Base-by-base conservation (phyloP, 2,329 filamentous ascomycete genomes). In the Fonsecaea nubica region DNA sequence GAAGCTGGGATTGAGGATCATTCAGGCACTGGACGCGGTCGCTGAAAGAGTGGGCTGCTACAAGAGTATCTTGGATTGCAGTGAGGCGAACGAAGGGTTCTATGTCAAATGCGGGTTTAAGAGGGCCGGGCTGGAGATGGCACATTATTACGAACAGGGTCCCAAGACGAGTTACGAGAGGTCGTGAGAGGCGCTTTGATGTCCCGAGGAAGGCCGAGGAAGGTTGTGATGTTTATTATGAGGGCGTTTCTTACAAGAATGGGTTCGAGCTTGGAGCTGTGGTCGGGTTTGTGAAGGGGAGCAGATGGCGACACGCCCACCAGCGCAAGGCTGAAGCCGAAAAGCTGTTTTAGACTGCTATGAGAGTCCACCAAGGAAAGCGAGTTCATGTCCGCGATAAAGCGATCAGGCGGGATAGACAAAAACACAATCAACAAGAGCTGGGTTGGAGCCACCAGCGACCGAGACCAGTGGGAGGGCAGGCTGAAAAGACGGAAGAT, bases 31-130 rank as follows among this genome's bases (percentile, higher is more conserved):
- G 76, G 93, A 98, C 80, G 90, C 86, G 77, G 89, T 98, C 67
- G 93, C 93, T 63, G 88, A 92, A 77, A 87, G 92, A 77, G 89
- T 95, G 65, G 95, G 94, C 63, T 98, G 94, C 81, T 98, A 98
- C 81, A 98, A 92, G 90, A 93, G 89, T 71, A 98, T 99, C 73
- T 86, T 98, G 71, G 94, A 98, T 80, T 99, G 95, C 83, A 96
- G 91, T 72, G 94, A 97, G 80, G 88, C 90, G 74, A 99, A 98
- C 78, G 93, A 97, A 80, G 94, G 93, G 25, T 98, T 99, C 83
- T 99, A 99, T 79, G 86, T 97, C 79, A 98, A 98, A 85, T 98
- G 95, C 80, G 94, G 94, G 65, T 98, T 96, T 80, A 90, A 92
- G 80, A 85, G 92, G 69, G 94, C 93, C 33, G 95, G 95, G 15